A percentile compares a stretch with the other conserved stretches of the same genome.
These are phyloP conservation scores for Sungouiella thailandica DNA, from an alignment of 805 yeast species.

Conservation along the genomic window DNA sequence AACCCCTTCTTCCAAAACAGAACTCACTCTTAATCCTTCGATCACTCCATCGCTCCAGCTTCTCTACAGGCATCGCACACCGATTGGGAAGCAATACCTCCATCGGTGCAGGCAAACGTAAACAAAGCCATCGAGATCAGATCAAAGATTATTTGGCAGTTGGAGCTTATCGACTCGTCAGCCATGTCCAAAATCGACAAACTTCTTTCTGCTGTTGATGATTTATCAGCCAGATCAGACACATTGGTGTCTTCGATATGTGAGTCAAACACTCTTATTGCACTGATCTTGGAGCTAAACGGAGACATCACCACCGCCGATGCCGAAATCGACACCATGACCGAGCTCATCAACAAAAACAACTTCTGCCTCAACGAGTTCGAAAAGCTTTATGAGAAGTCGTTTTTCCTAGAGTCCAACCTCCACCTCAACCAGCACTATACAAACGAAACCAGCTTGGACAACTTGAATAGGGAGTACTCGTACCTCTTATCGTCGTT, in stretches of 20 bases:
- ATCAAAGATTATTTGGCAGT: too few species aligned
- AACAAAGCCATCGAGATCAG: too few species aligned
- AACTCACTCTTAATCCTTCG: too few species aligned
- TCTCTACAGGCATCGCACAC: too few species aligned
- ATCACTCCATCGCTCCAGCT: too few species aligned
- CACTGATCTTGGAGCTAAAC: slow-evolving; percentile 16
- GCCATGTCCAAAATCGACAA: slow-evolving; percentile 22
- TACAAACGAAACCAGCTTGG: slow-evolving; percentile 28
- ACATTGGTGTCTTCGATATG: slow-evolving; percentile 17
- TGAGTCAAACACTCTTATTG: slow-evolving; percentile 21
- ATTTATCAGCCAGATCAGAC: slow-evolving; percentile 25
- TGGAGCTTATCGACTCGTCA: too few species aligned
- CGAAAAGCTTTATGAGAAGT: slow-evolving; percentile 27
- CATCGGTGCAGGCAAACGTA: background rate
- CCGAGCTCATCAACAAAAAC: slow-evolving; percentile 20
- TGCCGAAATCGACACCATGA: slow-evolving; percentile 23
- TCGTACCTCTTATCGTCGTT: slow-evolving; percentile 15
- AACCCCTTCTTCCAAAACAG: background rate
- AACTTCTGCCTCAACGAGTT: slow-evolving; percentile 19
- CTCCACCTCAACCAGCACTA: slow-evolving; percentile 25
- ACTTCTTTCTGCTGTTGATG: slow-evolving; percentile 27
- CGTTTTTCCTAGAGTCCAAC: slow-evolving; percentile 30
- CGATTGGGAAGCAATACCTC: too few species aligned
- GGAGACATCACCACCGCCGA: slow-evolving; percentile 23
- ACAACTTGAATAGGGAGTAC: slow-evolving; percentile 26